These are phyloP conservation scores for Pleoardoris graminearum DNA, from an alignment of 2,329 filamentous ascomycete species.

Conservation along the genomic window DNA sequence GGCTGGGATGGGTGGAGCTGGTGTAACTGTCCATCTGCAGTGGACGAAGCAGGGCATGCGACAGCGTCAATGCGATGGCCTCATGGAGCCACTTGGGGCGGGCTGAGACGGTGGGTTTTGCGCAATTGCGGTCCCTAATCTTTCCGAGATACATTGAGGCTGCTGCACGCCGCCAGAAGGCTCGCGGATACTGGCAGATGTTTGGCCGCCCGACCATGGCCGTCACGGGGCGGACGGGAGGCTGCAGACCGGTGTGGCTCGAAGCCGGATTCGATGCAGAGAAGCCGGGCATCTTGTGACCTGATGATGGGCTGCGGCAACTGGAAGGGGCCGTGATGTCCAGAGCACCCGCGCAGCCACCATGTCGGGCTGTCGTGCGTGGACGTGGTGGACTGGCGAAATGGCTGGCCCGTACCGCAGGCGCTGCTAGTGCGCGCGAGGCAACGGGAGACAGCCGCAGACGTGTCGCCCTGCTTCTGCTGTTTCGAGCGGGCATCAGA, in stretches of 20 bases:
- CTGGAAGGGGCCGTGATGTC: slow-evolving; percentile 29
- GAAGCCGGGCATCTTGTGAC: slow-evolving; percentile 37
- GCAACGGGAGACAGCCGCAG: slow-evolving; percentile 30
- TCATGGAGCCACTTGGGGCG: slow-evolving; percentile 22
- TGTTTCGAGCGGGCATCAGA: slow-evolving; percentile 34
- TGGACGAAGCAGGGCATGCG: slow-evolving; percentile 17
- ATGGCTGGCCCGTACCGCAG: slow-evolving; percentile 33
- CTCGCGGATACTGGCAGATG: slow-evolving; percentile 27
- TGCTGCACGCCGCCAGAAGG: slow-evolving; percentile 43
- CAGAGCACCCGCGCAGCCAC: slow-evolving; percentile 39
- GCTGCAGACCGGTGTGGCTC: slow-evolving; percentile 41
- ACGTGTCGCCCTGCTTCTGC: slow-evolving; percentile 23
- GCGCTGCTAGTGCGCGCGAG: slow-evolving; percentile 26
- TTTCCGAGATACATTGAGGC: slow-evolving; percentile 35
- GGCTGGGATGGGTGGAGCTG: slow-evolving; percentile 27
- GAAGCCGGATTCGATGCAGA: slow-evolving; percentile 37
- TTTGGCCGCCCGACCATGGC: slow-evolving; percentile 33
- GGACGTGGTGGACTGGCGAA: slow-evolving; percentile 32
- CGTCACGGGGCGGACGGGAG: slow-evolving; percentile 42
- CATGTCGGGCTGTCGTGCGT: slow-evolving; percentile 44
- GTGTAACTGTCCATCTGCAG: slow-evolving; percentile 35
- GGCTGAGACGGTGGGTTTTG: slow-evolving; percentile 37
- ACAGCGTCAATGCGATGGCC: slow-evolving; percentile 23
- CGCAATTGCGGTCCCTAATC: slow-evolving; percentile 29
- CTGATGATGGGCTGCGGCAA: slow-evolving; percentile 26